Evolutionary conservation across 306 rosid genomes (phyloP).

Genomic region (Albizia julibrissin): DNA sequence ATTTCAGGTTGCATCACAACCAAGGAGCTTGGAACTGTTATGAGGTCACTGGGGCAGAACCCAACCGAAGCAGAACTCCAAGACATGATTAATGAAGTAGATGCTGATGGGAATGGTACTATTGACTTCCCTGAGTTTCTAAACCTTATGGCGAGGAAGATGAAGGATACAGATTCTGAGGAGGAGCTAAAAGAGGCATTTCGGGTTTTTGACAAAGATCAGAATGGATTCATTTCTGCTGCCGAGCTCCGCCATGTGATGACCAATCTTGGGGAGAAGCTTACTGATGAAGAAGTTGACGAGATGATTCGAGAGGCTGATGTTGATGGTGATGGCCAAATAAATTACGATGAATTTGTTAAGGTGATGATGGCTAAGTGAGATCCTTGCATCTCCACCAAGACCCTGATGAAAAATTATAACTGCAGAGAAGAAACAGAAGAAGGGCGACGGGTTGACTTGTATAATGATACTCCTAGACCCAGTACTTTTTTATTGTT

Average conservation of each 20-base stretch:
- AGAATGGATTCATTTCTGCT: constrained; percentile 86
- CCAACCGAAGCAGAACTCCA: constrained; percentile 70
- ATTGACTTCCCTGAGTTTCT: constrained; percentile 65
- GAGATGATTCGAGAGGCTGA: constrained; percentile 90
- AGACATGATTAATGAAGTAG: constrained; percentile 69
- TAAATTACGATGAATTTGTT: constrained; percentile 81
- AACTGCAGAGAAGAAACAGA: constrained; percentile 3
- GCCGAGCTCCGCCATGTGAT: constrained; percentile 91
- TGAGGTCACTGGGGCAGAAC: constrained; percentile 68
- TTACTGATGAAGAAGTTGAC: constrained; percentile 82
- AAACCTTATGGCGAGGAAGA: constrained; percentile 62
- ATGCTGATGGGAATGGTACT: constrained; percentile 63
- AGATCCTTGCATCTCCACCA: constrained; percentile 16
- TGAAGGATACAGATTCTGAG: constrained; percentile 83
- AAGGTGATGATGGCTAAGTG: constrained; percentile 92
- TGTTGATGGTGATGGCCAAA: constrained; percentile 88
- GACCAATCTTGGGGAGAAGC: constrained; percentile 91
- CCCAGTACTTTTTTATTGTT: constrained; percentile 21
- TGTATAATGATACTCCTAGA: constrained; percentile 26
- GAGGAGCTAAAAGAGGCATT: constrained; percentile 88
- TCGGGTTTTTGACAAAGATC: constrained; percentile 87
- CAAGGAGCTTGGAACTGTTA: constrained; percentile 87
- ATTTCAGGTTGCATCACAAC: constrained; percentile 82
- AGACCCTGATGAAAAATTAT: constrained; percentile 26
- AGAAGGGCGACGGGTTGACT: constrained; percentile 31